Evolutionary conservation across 2,329 filamentous ascomycete genomes (phyloP).

Genomic region (Botrytis squamosa): DNA sequence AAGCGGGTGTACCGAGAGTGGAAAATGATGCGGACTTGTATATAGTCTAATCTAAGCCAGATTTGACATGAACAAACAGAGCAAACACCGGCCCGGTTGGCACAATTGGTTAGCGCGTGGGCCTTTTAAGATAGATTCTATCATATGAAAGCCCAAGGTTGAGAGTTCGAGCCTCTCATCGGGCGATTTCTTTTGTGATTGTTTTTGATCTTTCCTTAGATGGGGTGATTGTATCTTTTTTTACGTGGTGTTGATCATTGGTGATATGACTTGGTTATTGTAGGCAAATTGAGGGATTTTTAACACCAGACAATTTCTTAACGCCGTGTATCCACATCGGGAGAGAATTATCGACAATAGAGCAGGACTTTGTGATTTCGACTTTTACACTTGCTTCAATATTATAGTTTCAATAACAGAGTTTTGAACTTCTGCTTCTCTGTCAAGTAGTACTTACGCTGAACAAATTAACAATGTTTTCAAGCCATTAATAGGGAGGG

Average conservation of each 20-base stretch:
- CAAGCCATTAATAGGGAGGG: background rate
- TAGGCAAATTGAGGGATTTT: background rate
- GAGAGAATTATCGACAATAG: background rate
- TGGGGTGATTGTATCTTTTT: background rate
- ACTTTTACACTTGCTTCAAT: background rate
- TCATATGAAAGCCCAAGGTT: slow-evolving; percentile 11
- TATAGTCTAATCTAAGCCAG: too few relatives aligned
- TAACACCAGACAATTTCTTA: background rate
- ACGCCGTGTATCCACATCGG: background rate
- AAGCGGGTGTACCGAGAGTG: too few relatives aligned
- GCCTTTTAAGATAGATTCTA: background rate
- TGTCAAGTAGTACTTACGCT: background rate
- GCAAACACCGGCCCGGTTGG: background rate
- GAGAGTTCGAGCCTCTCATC: slow-evolving; percentile 15
- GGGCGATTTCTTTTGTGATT: background rate
- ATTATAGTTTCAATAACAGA: background rate
- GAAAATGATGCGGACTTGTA: too few relatives aligned
- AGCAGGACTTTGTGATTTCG: background rate
- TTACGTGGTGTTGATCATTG: background rate
- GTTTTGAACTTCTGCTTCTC: background rate
- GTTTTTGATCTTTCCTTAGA: background rate
- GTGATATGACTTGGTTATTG: too few relatives aligned
- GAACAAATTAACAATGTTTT: background rate
- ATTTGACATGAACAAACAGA: too few relatives aligned
- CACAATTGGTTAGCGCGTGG: slow-evolving; percentile 21